phyloP scores from a whole-genome alignment of 345 rosid species.

The Arabidopsis thaliana region TAIR10.1 NC_003074.8:1619501-1620000 shows the following conservation, averaged over 20 bases:
- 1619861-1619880: slow-evolving; percentile 21
- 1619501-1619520: slow-evolving; percentile 1
- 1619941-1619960: slow-evolving; percentile 16
- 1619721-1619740: slow-evolving; percentile 95
- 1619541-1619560: slow-evolving; percentile 9
- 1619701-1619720: slow-evolving; percentile 90
- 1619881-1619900: slow-evolving; percentile 40
- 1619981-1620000: slow-evolving; percentile 40
- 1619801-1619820: slow-evolving; percentile 87
- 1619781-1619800: slow-evolving; percentile 85
- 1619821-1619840: slow-evolving; percentile 79
- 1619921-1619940: background rate
- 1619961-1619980: background rate
- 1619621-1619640: background rate
- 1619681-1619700: slow-evolving; percentile 85
- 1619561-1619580: slow-evolving; percentile 12
- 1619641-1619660: slow-evolving; percentile 60
- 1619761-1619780: slow-evolving; percentile 92
- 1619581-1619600: slow-evolving; percentile 22
- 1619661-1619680: slow-evolving; percentile 84
- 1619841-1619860: slow-evolving; percentile 60
- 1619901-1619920: slow-evolving; percentile 32
- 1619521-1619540: background rate
- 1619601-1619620: background rate
- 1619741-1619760: slow-evolving; percentile 97